Evolutionary conservation across 2,329 filamentous ascomycete genomes (phyloP), one percentile per base, ranked within the genome.

Genomic region (Rutstroemia sydowiana): DNA sequence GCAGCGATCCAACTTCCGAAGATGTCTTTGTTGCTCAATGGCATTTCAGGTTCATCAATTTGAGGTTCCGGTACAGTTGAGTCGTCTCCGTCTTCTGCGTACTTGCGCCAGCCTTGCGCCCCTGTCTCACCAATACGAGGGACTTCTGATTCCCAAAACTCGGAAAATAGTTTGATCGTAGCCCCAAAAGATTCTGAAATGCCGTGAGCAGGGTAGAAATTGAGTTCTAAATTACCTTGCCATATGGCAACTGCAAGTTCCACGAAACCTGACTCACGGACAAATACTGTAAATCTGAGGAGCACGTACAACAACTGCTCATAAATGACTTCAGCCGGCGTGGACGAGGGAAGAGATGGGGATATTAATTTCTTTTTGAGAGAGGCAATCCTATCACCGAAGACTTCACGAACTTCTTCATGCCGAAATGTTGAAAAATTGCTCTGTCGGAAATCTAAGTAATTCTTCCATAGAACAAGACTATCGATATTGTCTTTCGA

Each of bases 121-220:
- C 73, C 74, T 1, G 69, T 63, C 60, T 97, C 92, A 9, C 92
- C 92, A 49, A 95, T 77, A 5, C 92, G 79, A 0, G 86, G 73
- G 0, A 81, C 75, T 63, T 96, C 92, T 52, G 82, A 87, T 54
- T 95, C 89, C 93, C 93, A 97, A 57, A 93, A 95, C 2, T 83
- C 76, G 44, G 78, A 72, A 55, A 95, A 87, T 0, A 73, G 45
- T 5, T 59, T 57, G 9, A 58, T 43, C n/a, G 57, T 58, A 10
- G 61, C 49, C 9, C 34, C 23, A 21, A 45, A 31, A 11, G 43
- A 30, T 2, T 60, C 57, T 37, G 62, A 43, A 5, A 31, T 21
- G 18, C 16, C 37, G 31, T 86, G 82, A 3, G 73, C 73, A n/a
- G n/a, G n/a, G 43, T 81, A 81, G 54, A 89, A 77, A 16, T 79